Base-by-base conservation (phyloP, 495 filamentous ascomycete species). In the Hypomontagnella monticulosa region DNA sequence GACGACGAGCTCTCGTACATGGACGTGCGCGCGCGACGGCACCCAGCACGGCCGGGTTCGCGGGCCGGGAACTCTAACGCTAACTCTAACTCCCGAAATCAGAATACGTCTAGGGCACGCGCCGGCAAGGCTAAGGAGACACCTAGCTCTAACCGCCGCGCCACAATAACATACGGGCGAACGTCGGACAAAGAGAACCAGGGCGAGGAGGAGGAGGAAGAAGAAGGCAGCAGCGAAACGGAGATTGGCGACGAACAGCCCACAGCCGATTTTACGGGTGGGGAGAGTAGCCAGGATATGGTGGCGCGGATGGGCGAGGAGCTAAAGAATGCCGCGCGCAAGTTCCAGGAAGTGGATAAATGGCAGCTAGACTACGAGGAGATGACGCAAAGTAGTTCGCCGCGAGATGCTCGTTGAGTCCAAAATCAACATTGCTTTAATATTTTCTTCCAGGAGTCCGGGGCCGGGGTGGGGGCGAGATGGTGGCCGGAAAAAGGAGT, bases 321-420 rank as follows among this genome's bases (percentile, higher is more conserved):
- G 75, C 67, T 83, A 41, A 75, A 79, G 63, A 71, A 73, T 15
- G 80, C 79, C 23, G 68, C 61, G n/a, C 76, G 78, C 63, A 82
- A 82, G 72, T 83, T 83, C 30, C 76, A 81, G 66, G 80, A 82
- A 66, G 80, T 83, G 23, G 81, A 83, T 48, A 68, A 76, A 71
- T 83, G 78, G 78, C 74, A 81, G 61, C 63, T 83, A 23, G 75
- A 76, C 33, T 83, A 79, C 56, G 80, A 83, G 69, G 78, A 78
- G 60, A 75, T 78, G 23, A 70, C 68, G 15, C 55, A 72, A 44
- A 75, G 70, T 27, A 75, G 76, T 34, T 80, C 76, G 6, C 63
- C 67, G 12, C 57, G 68, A 19, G 71, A 76, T 64, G 78, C 72
- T 27, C 70, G 76, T 40, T 80, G 52, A 76, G 18, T 15, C 32